Base-by-base conservation (phyloP, 2,329 filamentous ascomycete genomes). In the Knufia petricola region DNA sequence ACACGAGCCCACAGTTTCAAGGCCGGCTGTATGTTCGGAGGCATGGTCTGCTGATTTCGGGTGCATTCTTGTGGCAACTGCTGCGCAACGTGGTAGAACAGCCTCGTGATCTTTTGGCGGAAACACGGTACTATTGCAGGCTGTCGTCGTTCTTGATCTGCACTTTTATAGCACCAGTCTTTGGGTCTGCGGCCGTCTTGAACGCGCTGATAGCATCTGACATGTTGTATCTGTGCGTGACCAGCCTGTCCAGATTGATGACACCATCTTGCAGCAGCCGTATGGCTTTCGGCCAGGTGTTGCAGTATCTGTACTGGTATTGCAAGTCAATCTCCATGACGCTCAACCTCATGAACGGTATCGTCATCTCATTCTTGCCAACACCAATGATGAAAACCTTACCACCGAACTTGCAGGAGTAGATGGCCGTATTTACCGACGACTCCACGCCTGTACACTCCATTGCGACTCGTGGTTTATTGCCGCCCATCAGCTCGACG, bases 321-420 rank as follows among this genome's bases (percentile, higher is more conserved):
- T 94, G 87, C 52, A 96, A 74, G 68, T 96, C 90, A 59, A 96
- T 85, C 71, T 96, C 92, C 55, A 86, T 79, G 4, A 89, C 90
- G 60, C 84, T 90, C 50, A 90, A 77, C 45, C 87, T 74, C 90
- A 95, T 95, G 67, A 96, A 96, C 23, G 90, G 90, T 55, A 96
- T 84, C 68, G 79, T 87, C 73, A 96, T 92, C 73, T 95, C 87
- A 65, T 92, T 89, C 75, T 85, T 90, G 57, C 90, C 92, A 2
- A 96, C 89, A 34, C 90, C 90, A 57, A 95, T 94, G 55, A 96
- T 84, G 63, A 96, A 96, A 47, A 96, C 90, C 69, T 94, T 95
- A 60, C 92, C 90, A 56, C 90, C 92, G 61, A 96, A 96, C 70
- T 90, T 94, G 64, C 85, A 79, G 8, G 86, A 82, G 77, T 89